Evolutionary conservation across 1,139 yeast species (phyloP), one percentile per base, ranked within the genome.

Genomic region (Candida gigantensis): DNA sequence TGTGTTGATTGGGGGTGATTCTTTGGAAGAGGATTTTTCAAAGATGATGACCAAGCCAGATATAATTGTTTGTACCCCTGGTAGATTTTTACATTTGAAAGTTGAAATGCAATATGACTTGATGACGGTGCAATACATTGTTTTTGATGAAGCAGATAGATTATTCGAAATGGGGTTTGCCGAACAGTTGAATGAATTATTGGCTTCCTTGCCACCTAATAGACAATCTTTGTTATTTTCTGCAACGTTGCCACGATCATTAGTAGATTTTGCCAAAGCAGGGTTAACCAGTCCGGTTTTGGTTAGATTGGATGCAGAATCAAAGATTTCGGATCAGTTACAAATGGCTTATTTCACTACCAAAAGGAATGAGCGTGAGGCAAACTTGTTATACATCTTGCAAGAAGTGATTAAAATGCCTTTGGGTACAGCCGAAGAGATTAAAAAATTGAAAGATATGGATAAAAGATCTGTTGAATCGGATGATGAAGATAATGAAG

Each of bases 81-180:
- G 99, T 61, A 77, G 99, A 61, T 92, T 94, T 54, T 65, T 92
- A 62, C 98, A 94, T 74, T 75, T 94, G 55, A 88, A 90, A 58
- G 92, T 90, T 25, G 98, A 94, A 65, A 94, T 94, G 98, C 79
- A 79, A 45, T 71, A 92, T 40, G 95, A 88, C 53, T 72, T 94
- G 58, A 77, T 77, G 47, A 75, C 89, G 3, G 79, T 92, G 15
- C 96, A 92, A 57, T 90, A 86, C 53, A 84, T 90, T 36, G 96
- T 90, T 1, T 94, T 92, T 58, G 99, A 94, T 66, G 99, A 94
- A 69, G 98, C 98, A 24, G 99, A 94, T 72, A 75, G 97, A 54
- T 74, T 94, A 51, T 94, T 94, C 56, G 99, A 94, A 64, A 84
- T 90, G 85, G 97, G 98, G 38, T 94, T 94, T 59, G 84, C 95